phyloP scores from a whole-genome alignment of 202 grass and related monocot species.

The Sporobolus alterniflorus region DNA sequence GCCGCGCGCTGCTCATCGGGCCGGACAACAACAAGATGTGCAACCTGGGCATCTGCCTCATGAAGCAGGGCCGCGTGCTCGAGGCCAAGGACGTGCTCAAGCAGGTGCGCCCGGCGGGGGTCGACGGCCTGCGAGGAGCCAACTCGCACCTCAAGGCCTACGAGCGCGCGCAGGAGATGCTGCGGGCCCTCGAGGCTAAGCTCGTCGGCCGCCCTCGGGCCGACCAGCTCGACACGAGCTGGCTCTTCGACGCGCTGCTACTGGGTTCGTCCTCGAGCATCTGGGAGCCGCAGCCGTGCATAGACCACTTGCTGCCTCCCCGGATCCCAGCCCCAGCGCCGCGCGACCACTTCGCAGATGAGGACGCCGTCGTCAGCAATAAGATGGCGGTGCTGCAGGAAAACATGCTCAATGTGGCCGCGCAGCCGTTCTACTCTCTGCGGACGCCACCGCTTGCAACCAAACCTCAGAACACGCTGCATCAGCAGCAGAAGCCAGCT shows the following conservation, averaged over 20 bases:
- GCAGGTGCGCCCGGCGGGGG: constrained; percentile 74
- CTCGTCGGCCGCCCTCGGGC: constrained; percentile 45
- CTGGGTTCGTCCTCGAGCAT: constrained; percentile 71
- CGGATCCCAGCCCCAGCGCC: constrained; percentile 26
- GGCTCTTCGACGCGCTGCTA: constrained; percentile 83
- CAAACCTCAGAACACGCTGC: constrained; percentile 35
- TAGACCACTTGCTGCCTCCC: constrained; percentile 56
- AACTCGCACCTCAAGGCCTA: constrained; percentile 97
- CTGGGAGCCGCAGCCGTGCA: constrained; percentile 95
- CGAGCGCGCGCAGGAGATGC: constrained; percentile 95
- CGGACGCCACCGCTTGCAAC: constrained; percentile 42
- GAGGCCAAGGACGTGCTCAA: constrained; percentile 97
- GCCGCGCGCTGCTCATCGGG: constrained; percentile 75
- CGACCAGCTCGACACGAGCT: constrained; percentile 50
- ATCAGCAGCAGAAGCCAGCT: constrained; percentile 10
- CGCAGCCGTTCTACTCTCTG: constrained; percentile 76
- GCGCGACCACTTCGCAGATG: constrained; percentile 56
- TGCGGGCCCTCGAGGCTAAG: constrained; percentile 83
- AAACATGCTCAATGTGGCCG: constrained; percentile 74
- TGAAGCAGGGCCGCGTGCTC: constrained; percentile 82
- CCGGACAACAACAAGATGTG: constrained; percentile 99
- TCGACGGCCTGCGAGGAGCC: constrained; percentile 75
- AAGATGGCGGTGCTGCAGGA: constrained; percentile 26
- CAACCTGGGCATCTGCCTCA: constrained; percentile 95
- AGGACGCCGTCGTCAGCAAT: constrained; percentile 49